Evolutionary conservation across 2,329 filamentous ascomycete genomes (phyloP).

Genomic region (Epichloe brachyelytri): DNA sequence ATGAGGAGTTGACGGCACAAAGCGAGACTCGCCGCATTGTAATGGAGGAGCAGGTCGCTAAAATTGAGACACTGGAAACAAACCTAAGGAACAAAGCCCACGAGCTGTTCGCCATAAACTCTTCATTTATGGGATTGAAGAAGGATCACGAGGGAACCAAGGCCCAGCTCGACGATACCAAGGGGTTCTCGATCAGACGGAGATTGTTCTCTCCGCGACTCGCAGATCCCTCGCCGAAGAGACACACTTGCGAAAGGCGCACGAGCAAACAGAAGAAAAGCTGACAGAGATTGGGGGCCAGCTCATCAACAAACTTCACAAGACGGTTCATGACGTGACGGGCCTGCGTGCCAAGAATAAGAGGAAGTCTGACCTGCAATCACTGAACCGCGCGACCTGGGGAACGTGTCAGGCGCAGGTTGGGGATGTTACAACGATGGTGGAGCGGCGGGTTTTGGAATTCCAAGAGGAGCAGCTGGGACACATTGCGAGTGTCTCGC

Average conservation of each 20-base stretch:
- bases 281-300: conserved; percentile 61
- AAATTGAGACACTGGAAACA: conserved; percentile 81
- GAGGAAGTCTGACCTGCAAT: conserved; percentile 73
- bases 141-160: conserved; percentile 77
- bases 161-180: conserved; percentile 61
- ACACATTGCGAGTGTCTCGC: conserved; percentile 54
- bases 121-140: conserved; percentile 76
- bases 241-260: conserved; percentile 64
- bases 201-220: conserved; percentile 68
- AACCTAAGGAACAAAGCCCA: conserved; percentile 90
- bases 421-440: conserved; percentile 57
- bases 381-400: conserved; percentile 69
- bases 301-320: conserved; percentile 64
- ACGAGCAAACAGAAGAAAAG: conserved; percentile 71
- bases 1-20: conserved; percentile 81
- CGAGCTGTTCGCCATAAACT: conserved; percentile 76
- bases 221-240: conserved; percentile 69
- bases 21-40: conserved; percentile 87
- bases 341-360: conserved; percentile 77
- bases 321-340: conserved; percentile 67
- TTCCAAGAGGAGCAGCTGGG: conserved; percentile 62
- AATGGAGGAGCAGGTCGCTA: conserved; percentile 81
- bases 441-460: conserved; percentile 61
- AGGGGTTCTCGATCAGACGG: conserved; percentile 77
- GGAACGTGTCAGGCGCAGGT: conserved; percentile 63